Conservation (phyloP, 805 yeast species). For the Myxozyma vanderwaltii region DNA sequence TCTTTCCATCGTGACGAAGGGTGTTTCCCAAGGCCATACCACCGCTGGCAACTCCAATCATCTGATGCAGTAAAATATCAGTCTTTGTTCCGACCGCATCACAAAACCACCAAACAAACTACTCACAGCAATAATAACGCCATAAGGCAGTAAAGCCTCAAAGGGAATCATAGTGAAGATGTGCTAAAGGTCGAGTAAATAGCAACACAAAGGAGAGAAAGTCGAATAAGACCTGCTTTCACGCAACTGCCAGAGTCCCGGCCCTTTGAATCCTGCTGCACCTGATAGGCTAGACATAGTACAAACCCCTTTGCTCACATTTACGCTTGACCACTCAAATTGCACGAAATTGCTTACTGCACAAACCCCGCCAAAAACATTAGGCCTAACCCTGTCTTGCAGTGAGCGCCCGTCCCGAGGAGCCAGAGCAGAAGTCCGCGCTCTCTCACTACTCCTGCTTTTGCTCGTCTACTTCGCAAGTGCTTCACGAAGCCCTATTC, state of each 20-base stretch:
- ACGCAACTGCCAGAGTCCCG: background rate
- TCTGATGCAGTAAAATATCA: constrained; percentile 11
- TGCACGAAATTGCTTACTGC: constrained; percentile 12
- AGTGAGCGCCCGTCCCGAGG: background rate
- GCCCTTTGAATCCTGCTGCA: constrained; percentile 4
- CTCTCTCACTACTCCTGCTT: too few relatives aligned
- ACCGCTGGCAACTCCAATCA: constrained; percentile 52
- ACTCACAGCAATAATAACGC: constrained; percentile 56
- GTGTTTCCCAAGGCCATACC: constrained; percentile 50
- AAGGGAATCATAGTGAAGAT: constrained; percentile 58
- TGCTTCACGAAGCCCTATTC: too few relatives aligned
- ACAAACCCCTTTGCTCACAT: constrained; percentile 8
- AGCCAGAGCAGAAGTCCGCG: too few relatives aligned
- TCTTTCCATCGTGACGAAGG: constrained; percentile 51
- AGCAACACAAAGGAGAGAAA: background rate
- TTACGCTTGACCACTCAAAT: constrained; percentile 1
- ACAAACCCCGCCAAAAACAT: background rate
- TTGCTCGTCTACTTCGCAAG: too few relatives aligned
- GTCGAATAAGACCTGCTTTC: background rate
- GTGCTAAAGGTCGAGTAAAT: background rate
- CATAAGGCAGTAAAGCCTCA: constrained; percentile 67
- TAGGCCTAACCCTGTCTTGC: background rate
- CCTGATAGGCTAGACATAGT: constrained; percentile 9
- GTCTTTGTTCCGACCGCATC: background rate
- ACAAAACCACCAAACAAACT: background rate